Base-by-base conservation (phyloP, 306 rosid species). In the Castanea mollissima region DNA sequence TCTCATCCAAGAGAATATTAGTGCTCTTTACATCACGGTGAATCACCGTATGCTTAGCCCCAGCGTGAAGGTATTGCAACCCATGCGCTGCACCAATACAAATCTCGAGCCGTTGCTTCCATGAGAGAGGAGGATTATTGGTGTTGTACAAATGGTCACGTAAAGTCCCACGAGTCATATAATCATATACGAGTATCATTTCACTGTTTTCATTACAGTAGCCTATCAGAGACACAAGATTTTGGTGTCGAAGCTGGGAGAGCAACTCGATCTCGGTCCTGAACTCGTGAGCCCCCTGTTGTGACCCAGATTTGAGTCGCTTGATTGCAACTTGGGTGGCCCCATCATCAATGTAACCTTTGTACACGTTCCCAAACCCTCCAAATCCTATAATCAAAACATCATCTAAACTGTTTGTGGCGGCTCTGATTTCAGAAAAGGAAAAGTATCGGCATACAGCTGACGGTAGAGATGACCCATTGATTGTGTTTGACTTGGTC, bases 211-310 rank as follows among this genome's bases (percentile, higher is more conserved):
- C 71, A 21, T 18, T 19, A 46, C 71, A 34, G 15, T 67, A 67
- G 19, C 64, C 64, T 3, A 58, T 58, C 64, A 58, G 21, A 20
- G 86, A 52, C 16, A 79, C 86, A 16, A 86, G 68, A 69, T 86
- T 71, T 4, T 56, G 84, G 13, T 86, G 86, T 0, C 86, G 78
- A 23, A 78, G 51, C 25, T 34, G 34, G n/a, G 71, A 18, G 4
- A 67, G 51, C 27, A 67, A 16, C 35, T 34, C 16, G 69, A 86
- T 86, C 78, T 84, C 88, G 0, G 83, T 87, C 32, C 38, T 57
- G 69, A 87, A 87, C 81, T 84, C 90, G 2, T 23, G 74, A 2
- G 74, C 74, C 3, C 90, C 90, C 1, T 87, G 88, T 0, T 78
- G 57, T 1, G 90, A 87, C 21, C 82, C 85, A 0, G 86, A 60